Percentiles rank a stretch among this genome's conserved stretches.
Evolutionary conservation across 805 yeast genomes (phyloP).

Genomic region (Yarrowia divulgata): DNA sequence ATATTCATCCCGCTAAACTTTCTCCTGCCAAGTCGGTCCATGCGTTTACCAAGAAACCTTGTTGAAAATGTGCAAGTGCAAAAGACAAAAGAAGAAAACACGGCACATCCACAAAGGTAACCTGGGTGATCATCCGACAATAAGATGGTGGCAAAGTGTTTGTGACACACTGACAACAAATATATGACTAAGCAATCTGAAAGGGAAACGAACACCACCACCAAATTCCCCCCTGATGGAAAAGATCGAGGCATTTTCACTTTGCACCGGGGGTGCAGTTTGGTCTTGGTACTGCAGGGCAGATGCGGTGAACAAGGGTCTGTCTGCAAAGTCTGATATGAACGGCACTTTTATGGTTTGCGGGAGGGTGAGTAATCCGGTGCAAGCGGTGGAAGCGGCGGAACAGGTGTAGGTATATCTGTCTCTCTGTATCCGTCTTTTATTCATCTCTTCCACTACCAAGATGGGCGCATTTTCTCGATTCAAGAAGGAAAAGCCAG

Average conservation of each 20-base stretch:
- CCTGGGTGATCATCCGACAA: neutral
- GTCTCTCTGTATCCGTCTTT: too few species aligned
- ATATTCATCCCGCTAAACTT: neutral
- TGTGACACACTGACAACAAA: too few species aligned
- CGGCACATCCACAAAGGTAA: neutral
- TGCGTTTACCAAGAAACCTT: neutral
- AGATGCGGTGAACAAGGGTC: slow-evolving; percentile 18
- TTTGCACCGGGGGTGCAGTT: neutral
- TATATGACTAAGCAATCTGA: too few species aligned
- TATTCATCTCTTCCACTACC: too few species aligned
- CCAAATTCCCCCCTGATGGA: neutral
- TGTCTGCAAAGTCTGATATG: neutral
- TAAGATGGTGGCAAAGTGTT: too few species aligned
- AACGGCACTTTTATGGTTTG: slow-evolving; percentile 32
- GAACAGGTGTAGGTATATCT: neutral
- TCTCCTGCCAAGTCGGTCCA: slow-evolving; percentile 9
- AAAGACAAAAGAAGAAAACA: neutral
- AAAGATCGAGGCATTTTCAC: slow-evolving; percentile 27
- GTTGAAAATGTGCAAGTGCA: neutral
- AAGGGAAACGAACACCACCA: too few species aligned
- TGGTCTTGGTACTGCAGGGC: slow-evolving; percentile 36
- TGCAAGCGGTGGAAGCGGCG: neutral
- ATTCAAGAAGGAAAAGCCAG: slow-evolving; percentile 13
- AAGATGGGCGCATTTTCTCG: slow-evolving; percentile 9
- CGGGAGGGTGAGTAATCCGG: neutral